These are phyloP conservation scores for Naganishia vaughanmartiniae DNA, from an alignment of 768 basidiomycete species.

Conservation along the genomic window DNA sequence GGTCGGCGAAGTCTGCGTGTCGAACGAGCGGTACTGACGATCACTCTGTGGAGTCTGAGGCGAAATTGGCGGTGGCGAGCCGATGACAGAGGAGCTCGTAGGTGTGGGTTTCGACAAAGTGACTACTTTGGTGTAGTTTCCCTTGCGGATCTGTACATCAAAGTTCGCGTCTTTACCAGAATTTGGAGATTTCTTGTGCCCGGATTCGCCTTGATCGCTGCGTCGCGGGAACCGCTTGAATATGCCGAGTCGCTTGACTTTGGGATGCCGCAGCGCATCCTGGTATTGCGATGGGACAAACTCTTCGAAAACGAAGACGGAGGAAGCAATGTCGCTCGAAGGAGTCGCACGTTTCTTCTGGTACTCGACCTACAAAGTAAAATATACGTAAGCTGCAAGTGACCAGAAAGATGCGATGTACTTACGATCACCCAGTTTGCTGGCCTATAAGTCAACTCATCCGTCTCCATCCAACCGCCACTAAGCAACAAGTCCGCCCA, in stretches of 20 bases:
- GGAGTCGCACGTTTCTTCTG: constrained; percentile 30
- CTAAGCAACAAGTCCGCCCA: constrained; percentile 54
- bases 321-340: constrained; percentile 59
- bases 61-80: constrained; percentile 2
- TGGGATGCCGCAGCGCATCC: constrained; percentile 40
- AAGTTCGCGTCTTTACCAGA: constrained; percentile 40
- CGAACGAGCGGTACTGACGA: constrained; percentile 9
- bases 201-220: not conserved
- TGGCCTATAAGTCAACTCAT: constrained; percentile 74
- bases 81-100: not conserved
- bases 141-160: constrained; percentile 39
- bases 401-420: constrained; percentile 28
- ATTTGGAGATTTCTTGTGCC: not conserved
- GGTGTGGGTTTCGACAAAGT: constrained; percentile 37
- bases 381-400: not conserved
- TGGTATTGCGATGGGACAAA: constrained; percentile 66
- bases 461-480: constrained; percentile 77
- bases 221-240: constrained; percentile 33
- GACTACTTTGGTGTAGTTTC: constrained; percentile 38
- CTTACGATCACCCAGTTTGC: constrained; percentile 89
- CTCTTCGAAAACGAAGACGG: constrained; percentile 87
- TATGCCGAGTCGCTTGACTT: constrained; percentile 37
- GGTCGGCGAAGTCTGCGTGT: constrained; percentile 1
- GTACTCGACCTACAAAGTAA: constrained; percentile 59
- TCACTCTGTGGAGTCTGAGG: not conserved